A percentile compares a stretch with the other conserved stretches of the same genome.
phyloP scores from a whole-genome alignment of 345 rosid genomes.

The Lumnitzera littorea region DNA sequence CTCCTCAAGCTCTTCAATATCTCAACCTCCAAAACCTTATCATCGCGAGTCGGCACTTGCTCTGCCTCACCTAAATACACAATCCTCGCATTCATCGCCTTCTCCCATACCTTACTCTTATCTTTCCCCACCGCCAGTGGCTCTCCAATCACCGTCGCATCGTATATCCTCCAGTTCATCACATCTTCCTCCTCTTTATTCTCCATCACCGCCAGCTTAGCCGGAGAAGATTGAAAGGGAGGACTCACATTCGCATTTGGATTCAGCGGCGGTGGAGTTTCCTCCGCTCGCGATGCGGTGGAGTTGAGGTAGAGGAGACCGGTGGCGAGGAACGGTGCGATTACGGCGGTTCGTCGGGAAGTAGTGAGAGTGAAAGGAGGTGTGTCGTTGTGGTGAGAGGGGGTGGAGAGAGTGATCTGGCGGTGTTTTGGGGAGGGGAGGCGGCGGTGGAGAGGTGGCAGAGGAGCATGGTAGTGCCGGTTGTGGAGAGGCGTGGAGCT shows the following conservation, averaged over 20 bases:
- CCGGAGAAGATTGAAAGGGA: slow-evolving; percentile 4
- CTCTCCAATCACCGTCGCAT: slow-evolving; percentile 87
- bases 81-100: slow-evolving; percentile 67
- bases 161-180: slow-evolving; percentile 58
- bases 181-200: slow-evolving; percentile 23
- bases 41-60: slow-evolving; percentile 79
- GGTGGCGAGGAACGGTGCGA: slow-evolving; percentile 33
- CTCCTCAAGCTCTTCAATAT: slow-evolving; percentile 54
- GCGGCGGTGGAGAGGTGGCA: slow-evolving; percentile 7
- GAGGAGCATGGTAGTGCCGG: background rate
- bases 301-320: slow-evolving; percentile 16
- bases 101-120: slow-evolving; percentile 80
- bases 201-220: slow-evolving; percentile 15
- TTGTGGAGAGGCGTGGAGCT: background rate
- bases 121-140: slow-evolving; percentile 84
- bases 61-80: slow-evolving; percentile 85
- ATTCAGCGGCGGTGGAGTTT: background rate
- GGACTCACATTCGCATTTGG: background rate
- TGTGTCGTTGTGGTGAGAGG: background rate
- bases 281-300: slow-evolving; percentile 16
- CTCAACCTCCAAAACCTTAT: slow-evolving; percentile 69
- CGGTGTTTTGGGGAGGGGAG: slow-evolving; percentile 6
- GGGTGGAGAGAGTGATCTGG: background rate
- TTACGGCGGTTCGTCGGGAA: slow-evolving; percentile 32
- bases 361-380: slow-evolving; percentile 1